Evolutionary conservation across 2,329 filamentous ascomycete genomes (phyloP).

Genomic region (Myriosclerotinia scirpicola): DNA sequence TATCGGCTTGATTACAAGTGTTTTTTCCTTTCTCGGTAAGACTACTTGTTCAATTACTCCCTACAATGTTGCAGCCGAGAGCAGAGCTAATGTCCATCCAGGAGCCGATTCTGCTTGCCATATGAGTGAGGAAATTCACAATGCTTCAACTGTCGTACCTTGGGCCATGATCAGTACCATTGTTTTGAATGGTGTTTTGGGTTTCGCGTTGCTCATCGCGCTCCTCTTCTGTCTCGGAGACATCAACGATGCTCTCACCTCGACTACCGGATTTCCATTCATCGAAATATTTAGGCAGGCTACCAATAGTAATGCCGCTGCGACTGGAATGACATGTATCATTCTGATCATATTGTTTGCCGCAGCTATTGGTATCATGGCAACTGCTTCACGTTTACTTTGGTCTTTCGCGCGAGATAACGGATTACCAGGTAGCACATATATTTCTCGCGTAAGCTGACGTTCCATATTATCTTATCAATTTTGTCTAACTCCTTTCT

Average conservation of each 20-base stretch:
- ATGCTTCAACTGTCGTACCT: conserved; percentile 23
- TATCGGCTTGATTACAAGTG: conserved; percentile 38
- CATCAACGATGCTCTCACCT: conserved; percentile 42
- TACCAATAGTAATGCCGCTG: conserved; percentile 46
- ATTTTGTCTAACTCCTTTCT: conserved; percentile 11
- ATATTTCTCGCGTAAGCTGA: conserved; percentile 41
- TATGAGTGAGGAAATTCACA: conserved; percentile 26
- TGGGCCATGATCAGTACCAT: conserved; percentile 47
- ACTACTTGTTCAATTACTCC: background rate
- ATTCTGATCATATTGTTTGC: conserved; percentile 44
- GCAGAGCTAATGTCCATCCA: conserved; percentile 7
- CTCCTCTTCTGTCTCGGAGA: conserved; percentile 42
- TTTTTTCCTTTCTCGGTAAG: conserved; percentile 23
- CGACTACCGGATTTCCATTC: conserved; percentile 47
- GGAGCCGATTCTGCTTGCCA: conserved; percentile 21
- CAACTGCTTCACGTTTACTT: conserved; percentile 42
- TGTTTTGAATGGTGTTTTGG: conserved; percentile 49
- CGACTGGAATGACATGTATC: conserved; percentile 49
- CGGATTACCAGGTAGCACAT: conserved; percentile 45
- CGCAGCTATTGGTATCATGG: conserved; percentile 42
- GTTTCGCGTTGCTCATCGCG: conserved; percentile 44
- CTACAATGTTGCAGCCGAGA: background rate
- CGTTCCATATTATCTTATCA: background rate
- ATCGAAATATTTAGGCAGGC: conserved; percentile 54
- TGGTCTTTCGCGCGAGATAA: conserved; percentile 49